Conservation (phyloP, 768 basidiomycete species). For the Boletus rex-veris region DNA sequence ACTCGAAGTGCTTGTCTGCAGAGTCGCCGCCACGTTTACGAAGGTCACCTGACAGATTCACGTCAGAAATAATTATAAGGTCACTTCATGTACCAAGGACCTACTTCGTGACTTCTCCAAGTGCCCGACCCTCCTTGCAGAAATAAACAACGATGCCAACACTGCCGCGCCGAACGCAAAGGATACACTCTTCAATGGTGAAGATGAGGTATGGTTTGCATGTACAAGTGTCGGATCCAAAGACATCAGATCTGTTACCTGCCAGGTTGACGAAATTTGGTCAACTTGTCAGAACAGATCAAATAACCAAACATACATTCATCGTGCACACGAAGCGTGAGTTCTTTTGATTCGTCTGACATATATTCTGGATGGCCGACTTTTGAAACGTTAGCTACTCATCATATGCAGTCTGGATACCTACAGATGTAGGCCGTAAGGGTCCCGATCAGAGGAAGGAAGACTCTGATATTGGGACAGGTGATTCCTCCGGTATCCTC, state of each 20-base stretch:
- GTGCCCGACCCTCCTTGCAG: slow-evolving; percentile 88
- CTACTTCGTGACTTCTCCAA: slow-evolving; percentile 91
- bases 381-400: slow-evolving; percentile 27
- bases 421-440: slow-evolving; percentile 89
- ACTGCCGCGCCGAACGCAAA: slow-evolving; percentile 76
- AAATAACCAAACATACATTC: slow-evolving; percentile 57
- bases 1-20: slow-evolving; percentile 91
- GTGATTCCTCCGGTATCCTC: slow-evolving; percentile 97
- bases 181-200: slow-evolving; percentile 92
- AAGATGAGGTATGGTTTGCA: slow-evolving; percentile 92
- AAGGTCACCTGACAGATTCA: slow-evolving; percentile 57
- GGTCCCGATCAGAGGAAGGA: slow-evolving; percentile 92
- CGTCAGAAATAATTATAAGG: background rate
- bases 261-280: background rate
- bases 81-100: slow-evolving; percentile 16
- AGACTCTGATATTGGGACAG: slow-evolving; percentile 91
- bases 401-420: slow-evolving; percentile 15
- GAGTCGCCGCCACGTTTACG: slow-evolving; percentile 93
- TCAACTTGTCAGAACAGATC: background rate
- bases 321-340: slow-evolving; percentile 89
- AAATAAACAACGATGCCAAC: slow-evolving; percentile 94
- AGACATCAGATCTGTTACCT: slow-evolving; percentile 95
- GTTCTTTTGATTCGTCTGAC: slow-evolving; percentile 69
- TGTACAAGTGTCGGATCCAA: slow-evolving; percentile 89
- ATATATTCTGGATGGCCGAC: slow-evolving; percentile 83